Evolutionary conservation across 2,329 filamentous ascomycete genomes (phyloP).

Genomic region (Lecanicillium sp.): DNA sequence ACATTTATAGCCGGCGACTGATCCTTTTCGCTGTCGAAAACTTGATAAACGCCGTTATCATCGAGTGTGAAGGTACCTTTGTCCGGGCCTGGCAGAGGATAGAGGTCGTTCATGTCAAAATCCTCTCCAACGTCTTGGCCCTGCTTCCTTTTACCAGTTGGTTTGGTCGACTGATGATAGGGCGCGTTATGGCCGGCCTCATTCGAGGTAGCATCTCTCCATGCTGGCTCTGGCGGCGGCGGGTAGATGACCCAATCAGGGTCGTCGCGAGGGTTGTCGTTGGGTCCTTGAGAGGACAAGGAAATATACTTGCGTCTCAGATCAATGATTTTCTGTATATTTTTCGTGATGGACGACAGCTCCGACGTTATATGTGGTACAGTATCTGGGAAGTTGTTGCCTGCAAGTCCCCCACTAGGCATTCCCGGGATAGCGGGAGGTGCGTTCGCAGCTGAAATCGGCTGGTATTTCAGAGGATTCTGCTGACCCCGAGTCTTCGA

Average conservation of each 20-base stretch:
- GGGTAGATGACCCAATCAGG: conserved; percentile 84
- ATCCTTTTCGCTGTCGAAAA: conserved; percentile 65
- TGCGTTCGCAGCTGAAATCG: conserved; percentile 1
- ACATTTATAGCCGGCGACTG: conserved; percentile 68
- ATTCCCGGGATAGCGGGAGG: neutral
- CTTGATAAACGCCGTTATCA: conserved; percentile 81
- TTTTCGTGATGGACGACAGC: conserved; percentile 77
- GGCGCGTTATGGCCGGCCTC: conserved; percentile 4
- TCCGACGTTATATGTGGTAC: conserved; percentile 79
- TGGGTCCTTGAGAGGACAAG: conserved; percentile 71
- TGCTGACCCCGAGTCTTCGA: neutral
- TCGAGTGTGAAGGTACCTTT: conserved; percentile 75
- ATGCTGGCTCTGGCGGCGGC: conserved; percentile 82
- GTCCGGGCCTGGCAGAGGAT: conserved; percentile 64
- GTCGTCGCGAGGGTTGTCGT: conserved; percentile 83
- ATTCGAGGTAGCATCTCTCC: conserved; percentile 42
- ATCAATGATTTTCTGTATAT: conserved; percentile 85
- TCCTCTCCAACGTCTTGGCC: conserved; percentile 88
- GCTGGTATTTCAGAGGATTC: neutral
- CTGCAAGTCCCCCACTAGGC: conserved; percentile 52
- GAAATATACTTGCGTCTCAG: conserved; percentile 82
- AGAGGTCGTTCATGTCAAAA: conserved; percentile 72
- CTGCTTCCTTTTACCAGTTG: conserved; percentile 62
- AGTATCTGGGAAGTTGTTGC: conserved; percentile 60
- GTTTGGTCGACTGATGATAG: conserved; percentile 20